phyloP scores from a whole-genome alignment of 768 basidiomycete genomes.

The Pisolithus albus region DNA sequence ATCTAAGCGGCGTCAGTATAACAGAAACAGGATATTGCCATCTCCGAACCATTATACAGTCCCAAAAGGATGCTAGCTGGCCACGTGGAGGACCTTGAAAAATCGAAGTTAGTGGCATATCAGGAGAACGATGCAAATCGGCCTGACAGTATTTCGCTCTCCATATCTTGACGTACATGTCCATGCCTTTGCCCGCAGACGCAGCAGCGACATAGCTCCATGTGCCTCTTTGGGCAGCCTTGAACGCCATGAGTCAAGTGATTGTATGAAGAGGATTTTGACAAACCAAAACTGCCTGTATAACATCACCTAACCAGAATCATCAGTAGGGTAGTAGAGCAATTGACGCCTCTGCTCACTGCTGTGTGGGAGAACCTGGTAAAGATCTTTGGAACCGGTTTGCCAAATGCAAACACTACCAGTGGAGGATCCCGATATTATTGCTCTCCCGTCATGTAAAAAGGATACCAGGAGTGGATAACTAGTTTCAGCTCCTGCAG shows the following conservation, averaged over 20 bases:
- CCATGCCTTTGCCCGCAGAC: neutral
- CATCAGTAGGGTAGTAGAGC: neutral
- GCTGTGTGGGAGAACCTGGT: neutral
- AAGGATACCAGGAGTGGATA: neutral
- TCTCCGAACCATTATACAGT: neutral
- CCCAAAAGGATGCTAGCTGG: neutral
- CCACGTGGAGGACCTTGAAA: neutral
- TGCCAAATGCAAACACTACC: neutral
- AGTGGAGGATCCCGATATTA: neutral
- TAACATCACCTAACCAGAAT: neutral
- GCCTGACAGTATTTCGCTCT: neutral
- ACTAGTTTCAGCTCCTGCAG: neutral
- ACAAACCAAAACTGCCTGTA: neutral
- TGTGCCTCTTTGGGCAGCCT: neutral
- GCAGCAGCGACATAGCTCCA: neutral
- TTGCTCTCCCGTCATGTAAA: neutral
- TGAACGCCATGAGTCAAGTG: neutral
- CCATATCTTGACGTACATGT: constrained; percentile 1
- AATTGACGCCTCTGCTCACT: neutral
- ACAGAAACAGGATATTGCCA: neutral
- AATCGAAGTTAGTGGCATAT: neutral
- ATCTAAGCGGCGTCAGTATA: neutral
- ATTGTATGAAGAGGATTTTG: neutral
- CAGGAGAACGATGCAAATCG: neutral
- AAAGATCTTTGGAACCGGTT: neutral